Conservation (phyloP, 441 rosid genomes). For the Populus trichocarpa region DNA sequence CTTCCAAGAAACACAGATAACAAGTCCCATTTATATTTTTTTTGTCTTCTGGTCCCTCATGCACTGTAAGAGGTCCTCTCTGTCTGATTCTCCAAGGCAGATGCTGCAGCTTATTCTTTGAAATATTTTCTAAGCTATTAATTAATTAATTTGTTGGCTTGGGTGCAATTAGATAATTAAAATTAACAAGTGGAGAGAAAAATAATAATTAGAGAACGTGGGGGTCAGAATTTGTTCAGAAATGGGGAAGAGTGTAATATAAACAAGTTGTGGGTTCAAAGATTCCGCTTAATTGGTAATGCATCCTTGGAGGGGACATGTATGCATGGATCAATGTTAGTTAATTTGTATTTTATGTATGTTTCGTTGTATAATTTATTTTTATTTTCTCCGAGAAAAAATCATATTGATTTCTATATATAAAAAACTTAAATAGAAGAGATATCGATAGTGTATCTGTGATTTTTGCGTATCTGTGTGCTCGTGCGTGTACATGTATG, state of each 20-base stretch:
- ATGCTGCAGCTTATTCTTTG: slow-evolving; percentile 5
- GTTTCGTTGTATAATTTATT: too few relatives aligned
- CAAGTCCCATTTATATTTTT: slow-evolving; percentile 14
- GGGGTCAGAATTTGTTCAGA: slow-evolving; percentile 13
- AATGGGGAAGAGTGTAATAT: slow-evolving; percentile 12
- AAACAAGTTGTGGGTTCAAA: slow-evolving; percentile 35
- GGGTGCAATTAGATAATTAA: slow-evolving; percentile 13
- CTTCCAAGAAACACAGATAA: slow-evolving; percentile 15
- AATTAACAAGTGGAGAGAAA: not conserved
- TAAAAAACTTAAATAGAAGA: too few relatives aligned
- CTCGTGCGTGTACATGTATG: not conserved
- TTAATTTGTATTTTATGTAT: not conserved
- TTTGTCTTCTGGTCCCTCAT: slow-evolving; percentile 31
- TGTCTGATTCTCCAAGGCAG: slow-evolving; percentile 18
- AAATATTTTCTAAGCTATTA: not conserved
- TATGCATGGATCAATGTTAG: slow-evolving; percentile 24
- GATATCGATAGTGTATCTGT: too few relatives aligned
- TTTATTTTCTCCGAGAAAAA: too few relatives aligned
- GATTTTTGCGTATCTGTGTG: not conserved
- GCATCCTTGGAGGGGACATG: slow-evolving; percentile 23
- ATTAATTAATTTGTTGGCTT: not conserved
- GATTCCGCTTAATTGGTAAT: slow-evolving; percentile 36
- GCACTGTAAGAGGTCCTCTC: slow-evolving; percentile 4
- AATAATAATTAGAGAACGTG: slow-evolving; percentile 19
- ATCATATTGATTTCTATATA: not conserved